Conservation (phyloP, 257 asterid species). For the Solanum pennellii region DNA sequence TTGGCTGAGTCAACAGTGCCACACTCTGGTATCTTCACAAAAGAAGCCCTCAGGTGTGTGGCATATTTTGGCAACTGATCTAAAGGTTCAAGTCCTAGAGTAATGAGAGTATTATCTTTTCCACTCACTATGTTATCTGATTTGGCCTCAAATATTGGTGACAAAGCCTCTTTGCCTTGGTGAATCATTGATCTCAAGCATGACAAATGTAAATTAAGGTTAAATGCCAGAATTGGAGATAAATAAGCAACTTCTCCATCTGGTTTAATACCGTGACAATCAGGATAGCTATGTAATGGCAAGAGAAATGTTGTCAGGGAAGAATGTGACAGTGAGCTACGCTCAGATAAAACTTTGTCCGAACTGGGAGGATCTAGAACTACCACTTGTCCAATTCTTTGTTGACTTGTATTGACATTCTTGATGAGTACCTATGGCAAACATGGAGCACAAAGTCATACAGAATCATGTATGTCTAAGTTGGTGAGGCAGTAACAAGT, state of each 20-base stretch:
- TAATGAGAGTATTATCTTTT: constrained; percentile 24
- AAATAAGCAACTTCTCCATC: constrained; percentile 64
- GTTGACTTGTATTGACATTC: constrained; percentile 42
- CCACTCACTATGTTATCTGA: constrained; percentile 20
- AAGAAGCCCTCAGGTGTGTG: constrained; percentile 79
- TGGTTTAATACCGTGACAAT: constrained; percentile 12
- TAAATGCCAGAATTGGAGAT: constrained; percentile 76
- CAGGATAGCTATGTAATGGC: constrained; percentile 48
- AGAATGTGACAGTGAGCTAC: constrained; percentile 12
- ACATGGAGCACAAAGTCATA: not conserved
- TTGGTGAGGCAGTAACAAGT: not conserved
- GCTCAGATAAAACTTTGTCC: constrained; percentile 5
- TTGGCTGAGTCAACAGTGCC: constrained; percentile 62
- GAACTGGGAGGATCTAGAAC: constrained; percentile 67
- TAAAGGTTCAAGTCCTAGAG: constrained; percentile 50
- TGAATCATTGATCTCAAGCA: constrained; percentile 59
- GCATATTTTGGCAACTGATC: constrained; percentile 61
- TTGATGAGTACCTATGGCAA: constrained; percentile 44
- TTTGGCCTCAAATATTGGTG: constrained; percentile 44
- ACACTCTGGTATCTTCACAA: constrained; percentile 88
- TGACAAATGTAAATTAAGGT: constrained; percentile 55
- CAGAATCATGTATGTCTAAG: not conserved
- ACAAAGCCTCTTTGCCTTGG: constrained; percentile 47
- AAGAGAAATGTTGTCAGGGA: constrained; percentile 35
- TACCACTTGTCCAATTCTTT: constrained; percentile 69